phyloP scores from a whole-genome alignment of 164 flowering plant genomes.

The Piper longum region DNA sequence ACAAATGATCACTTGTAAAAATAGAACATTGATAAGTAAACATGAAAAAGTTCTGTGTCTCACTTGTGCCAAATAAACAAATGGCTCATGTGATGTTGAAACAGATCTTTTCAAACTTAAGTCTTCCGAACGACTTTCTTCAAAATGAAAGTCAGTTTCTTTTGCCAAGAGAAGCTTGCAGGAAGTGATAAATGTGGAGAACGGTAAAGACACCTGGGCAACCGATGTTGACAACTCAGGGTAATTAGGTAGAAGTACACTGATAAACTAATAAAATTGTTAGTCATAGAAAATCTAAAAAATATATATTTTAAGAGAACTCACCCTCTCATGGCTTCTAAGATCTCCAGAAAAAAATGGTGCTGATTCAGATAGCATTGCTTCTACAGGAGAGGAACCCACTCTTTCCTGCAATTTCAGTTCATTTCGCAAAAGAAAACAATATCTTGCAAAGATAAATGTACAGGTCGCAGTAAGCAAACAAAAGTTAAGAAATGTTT shows the following conservation, averaged over 20 bases:
- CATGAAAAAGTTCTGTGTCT: neutral
- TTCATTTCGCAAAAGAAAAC: neutral
- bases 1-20: too few species aligned
- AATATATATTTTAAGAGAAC: neutral
- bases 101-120: slow-evolving; percentile 10
- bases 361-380: slow-evolving; percentile 72
- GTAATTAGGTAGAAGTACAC: neutral
- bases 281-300: neutral
- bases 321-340: slow-evolving; percentile 87
- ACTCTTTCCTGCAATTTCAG: slow-evolving; percentile 37
- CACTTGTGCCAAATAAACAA: slow-evolving; percentile 81
- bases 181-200: slow-evolving; percentile 48
- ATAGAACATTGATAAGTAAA: too few species aligned
- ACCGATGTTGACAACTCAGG: neutral
- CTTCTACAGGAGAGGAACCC: slow-evolving; percentile 70
- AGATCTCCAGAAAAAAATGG: slow-evolving; percentile 82
- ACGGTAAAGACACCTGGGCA: slow-evolving; percentile 58
- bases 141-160: neutral
- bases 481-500: neutral
- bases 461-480: neutral
- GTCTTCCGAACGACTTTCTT: neutral
- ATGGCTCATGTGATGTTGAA: slow-evolving; percentile 17
- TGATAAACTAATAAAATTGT: neutral
- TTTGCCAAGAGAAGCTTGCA: slow-evolving; percentile 31
- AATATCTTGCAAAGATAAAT: neutral